Evolutionary conservation across 352 stramenopile species (phyloP), one percentile per base, ranked within the genome.

Genomic region (Globisporangium echinulatum): DNA sequence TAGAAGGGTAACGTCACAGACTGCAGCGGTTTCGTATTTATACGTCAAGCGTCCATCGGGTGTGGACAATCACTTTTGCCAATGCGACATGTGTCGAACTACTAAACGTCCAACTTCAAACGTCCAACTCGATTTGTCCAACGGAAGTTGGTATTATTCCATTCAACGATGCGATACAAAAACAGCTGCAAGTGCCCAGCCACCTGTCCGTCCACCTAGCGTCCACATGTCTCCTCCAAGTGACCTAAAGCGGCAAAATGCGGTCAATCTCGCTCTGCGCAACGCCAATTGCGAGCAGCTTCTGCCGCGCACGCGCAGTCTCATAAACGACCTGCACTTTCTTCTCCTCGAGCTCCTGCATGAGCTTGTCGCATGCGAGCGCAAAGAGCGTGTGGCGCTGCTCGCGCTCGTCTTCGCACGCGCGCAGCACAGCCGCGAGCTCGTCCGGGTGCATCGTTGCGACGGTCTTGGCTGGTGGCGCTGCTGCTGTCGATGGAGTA

Each of bases 231-330:
- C 3, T 36, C 49, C 10, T 19, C 38, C 55, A 36, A 33, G 25
- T 33, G 25, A 33, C 40, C 40, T 61, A 66, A 8, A 69, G 19
- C 8, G 63, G 59, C 46, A 69, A 40, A 39, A 69, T 59, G 49
- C 58, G 58, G 38, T 69, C 63, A 15, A 69, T 48, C n/a, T 69
- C 58, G 11, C n/a, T 44, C 42, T 49, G 46, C 33, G 36, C 40
- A n/a, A 69, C 59, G 5, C 63, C 63, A 5, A 69, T 59, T 43
- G 82, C 72, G 50, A 77, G 58, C 62, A 85, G 52, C 52, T 75
- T 79, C 56, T 79, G 79, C 39, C 74, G 67, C 54, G 74, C 72
- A 25, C 79, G 51, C 13, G 72, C 58, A 0, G 53, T 69, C 47
- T 69, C 52, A 19, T 46, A 61, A 17, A 67, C 48, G 17, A 66